These are phyloP conservation scores for Nakazawaea holstii DNA, from an alignment of 805 yeast genomes.

Conservation along the genomic window DNA sequence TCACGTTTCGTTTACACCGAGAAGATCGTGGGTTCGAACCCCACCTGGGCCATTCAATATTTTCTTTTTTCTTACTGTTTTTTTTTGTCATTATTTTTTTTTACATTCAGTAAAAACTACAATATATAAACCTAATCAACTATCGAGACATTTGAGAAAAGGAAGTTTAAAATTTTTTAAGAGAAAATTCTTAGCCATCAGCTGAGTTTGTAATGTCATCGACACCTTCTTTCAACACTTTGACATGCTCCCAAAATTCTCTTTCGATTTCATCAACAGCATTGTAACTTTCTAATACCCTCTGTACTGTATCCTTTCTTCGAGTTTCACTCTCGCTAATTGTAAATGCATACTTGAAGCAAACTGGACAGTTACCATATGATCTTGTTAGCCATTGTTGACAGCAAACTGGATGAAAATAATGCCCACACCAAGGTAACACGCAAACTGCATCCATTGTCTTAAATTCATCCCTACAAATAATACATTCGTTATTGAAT, in stretches of 20 bases:
- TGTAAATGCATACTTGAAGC: no score
- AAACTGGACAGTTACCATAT: no score
- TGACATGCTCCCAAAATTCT: background rate
- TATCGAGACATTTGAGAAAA: no score
- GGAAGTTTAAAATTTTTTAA: no score
- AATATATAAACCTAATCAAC: no score
- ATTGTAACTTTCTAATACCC: background rate
- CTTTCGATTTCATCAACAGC: background rate
- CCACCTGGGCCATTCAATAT: constrained; percentile 10
- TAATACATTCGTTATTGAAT: background rate
- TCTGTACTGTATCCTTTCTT: background rate
- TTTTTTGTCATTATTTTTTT: background rate
- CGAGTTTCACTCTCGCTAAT: no score
- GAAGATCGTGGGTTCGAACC: constrained; percentile 15
- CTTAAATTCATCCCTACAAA: background rate
- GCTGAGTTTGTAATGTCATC: background rate
- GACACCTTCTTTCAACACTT: background rate
- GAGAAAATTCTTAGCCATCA: no score
- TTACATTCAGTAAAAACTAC: no score
- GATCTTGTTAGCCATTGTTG: background rate
- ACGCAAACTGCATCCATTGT: background rate
- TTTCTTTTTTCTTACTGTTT: background rate
- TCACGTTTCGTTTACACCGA: constrained; percentile 15
- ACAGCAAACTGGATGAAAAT: background rate
- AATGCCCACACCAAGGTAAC: background rate